A percentile compares a stretch with the other conserved stretches of the same genome.
phyloP scores from a whole-genome alignment of 2,329 filamentous ascomycete species.

The Claviceps sorghi region DNA sequence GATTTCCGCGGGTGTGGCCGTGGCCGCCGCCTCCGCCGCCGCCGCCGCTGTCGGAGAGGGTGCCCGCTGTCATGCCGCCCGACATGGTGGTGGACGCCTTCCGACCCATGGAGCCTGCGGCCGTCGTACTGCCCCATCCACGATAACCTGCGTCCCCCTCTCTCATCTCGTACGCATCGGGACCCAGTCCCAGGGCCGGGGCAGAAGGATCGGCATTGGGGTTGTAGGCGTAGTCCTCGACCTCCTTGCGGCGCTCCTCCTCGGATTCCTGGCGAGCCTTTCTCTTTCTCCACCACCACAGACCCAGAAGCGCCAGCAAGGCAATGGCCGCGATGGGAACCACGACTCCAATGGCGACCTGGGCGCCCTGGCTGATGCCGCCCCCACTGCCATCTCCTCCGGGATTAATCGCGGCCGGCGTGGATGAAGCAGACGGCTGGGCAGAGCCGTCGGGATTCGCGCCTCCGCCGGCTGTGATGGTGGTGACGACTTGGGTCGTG shows the following conservation, averaged over 20 bases:
- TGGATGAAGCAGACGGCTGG: conserved; percentile 10
- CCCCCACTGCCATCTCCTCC: conserved; percentile 18
- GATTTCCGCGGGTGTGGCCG: conserved; percentile 50
- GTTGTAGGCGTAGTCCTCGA: conserved; percentile 94
- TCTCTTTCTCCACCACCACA: conserved; percentile 79
- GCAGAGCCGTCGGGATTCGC: conserved; percentile 1
- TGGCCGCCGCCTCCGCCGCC: conserved; percentile 39
- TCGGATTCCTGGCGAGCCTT: conserved; percentile 74
- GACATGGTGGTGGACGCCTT: conserved; percentile 86
- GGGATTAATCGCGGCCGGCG: conserved; percentile 16
- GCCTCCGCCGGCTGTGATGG: conserved; percentile 11
- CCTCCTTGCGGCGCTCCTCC: conserved; percentile 84
- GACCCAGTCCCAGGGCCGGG: conserved; percentile 29
- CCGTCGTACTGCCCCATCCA: conserved; percentile 77
- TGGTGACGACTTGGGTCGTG: conserved; percentile 14
- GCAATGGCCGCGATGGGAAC: conserved; percentile 84
- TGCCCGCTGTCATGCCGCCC: conserved; percentile 49
- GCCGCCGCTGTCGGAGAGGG: conserved; percentile 61
- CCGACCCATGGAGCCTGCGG: conserved; percentile 52
- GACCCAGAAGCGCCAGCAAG: conserved; percentile 56
- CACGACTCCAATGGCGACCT: conserved; percentile 83
- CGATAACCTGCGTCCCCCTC: conserved; percentile 69
- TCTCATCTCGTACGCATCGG: conserved; percentile 55
- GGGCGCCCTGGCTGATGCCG: conserved; percentile 47
- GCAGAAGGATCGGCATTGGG: conserved; percentile 89